Evolutionary conservation across 768 basidiomycete species (phyloP), one percentile per base, ranked within the genome.

Genomic region (Saitozyma sp.): DNA sequence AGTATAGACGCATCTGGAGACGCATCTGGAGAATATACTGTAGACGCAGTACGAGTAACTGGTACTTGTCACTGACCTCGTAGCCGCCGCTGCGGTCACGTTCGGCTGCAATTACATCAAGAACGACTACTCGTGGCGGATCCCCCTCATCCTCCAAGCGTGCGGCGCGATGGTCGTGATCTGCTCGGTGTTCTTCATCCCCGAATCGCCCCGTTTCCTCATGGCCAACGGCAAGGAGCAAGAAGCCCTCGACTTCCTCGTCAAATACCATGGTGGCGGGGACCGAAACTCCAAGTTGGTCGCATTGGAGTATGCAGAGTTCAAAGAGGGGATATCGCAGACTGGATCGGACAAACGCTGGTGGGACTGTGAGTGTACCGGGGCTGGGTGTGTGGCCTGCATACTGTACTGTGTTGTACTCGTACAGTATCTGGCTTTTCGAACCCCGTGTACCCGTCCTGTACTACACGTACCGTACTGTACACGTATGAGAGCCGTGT

Each of bases 201-300:
- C 67, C 8, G 64, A 69, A 40, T 69, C 67, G 7, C 67, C 67
- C 10, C 58, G 68, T 55, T 69, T 56, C 40, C 56, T 63, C 40
- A 62, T 75, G 46, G 69, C 69, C n/a, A 67, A 75, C 38, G 74
- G 77, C 10, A 58, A 71, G 19, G 70, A 77, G 51, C 66, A 75
- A 39, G 77, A 77, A 57, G 77, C 77, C 0, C 65, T 76, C 40
- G 59, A 64, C 0, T 78, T 78, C 62, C 61, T 80, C 50, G 73
- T 76, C 59, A 59, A 68, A n/a, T 80, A 77, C 63, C 79, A 80
- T 64, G 79, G 77, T 16, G 76, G 77, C 52, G 79, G 79, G 38
- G 64, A 80, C 59, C 64, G 65, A 1, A 52, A 73, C 17, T 79
- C 80, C 59, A 68, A 69, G 42, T 70, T 81, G n/a, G 80, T 59